phyloP scores from a whole-genome alignment of 1,284 basidiomycete genomes.

The Trametes versicolor region DNA sequence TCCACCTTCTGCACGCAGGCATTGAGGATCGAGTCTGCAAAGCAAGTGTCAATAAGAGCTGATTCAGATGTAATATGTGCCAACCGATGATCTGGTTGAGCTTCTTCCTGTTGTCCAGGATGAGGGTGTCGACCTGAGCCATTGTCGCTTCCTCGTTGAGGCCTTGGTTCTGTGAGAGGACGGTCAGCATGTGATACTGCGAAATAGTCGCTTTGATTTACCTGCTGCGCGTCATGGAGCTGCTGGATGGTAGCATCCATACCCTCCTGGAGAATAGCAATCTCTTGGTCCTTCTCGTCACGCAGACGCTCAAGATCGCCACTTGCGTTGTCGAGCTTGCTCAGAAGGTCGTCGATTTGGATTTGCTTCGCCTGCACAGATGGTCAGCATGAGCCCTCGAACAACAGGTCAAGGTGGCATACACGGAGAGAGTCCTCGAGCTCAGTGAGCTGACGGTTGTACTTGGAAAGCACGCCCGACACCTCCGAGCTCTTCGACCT shows the following conservation, averaged over 20 bases:
- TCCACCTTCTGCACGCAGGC: conserved; percentile 98
- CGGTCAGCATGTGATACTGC: background rate
- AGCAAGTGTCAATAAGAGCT: conserved; percentile 18
- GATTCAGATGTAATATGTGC: background rate
- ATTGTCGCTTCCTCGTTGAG: conserved; percentile 90
- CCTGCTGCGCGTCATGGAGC: conserved; percentile 88
- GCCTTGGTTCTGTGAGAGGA: conserved; percentile 72
- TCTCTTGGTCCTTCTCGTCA: conserved; percentile 98
- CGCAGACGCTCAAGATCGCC: conserved; percentile 83
- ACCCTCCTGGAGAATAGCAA: conserved; percentile 94
- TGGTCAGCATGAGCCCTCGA: conserved; percentile 23
- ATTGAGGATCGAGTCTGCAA: conserved; percentile 92
- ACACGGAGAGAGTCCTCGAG: conserved; percentile 94
- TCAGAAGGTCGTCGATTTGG: conserved; percentile 91
- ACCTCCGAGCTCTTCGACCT: conserved; percentile 95
- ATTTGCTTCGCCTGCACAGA: conserved; percentile 83
- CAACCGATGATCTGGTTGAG: conserved; percentile 96
- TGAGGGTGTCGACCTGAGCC: conserved; percentile 96
- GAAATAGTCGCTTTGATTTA: conserved; percentile 43
- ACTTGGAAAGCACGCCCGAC: conserved; percentile 88
- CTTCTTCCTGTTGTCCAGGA: conserved; percentile 97
- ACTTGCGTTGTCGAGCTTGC: conserved; percentile 79
- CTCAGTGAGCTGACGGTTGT: conserved; percentile 96
- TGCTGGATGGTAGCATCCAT: conserved; percentile 96
- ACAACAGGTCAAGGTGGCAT: conserved; percentile 42